Conservation (phyloP, 176 grass and related monocot species). For the Oryza punctata region DNA sequence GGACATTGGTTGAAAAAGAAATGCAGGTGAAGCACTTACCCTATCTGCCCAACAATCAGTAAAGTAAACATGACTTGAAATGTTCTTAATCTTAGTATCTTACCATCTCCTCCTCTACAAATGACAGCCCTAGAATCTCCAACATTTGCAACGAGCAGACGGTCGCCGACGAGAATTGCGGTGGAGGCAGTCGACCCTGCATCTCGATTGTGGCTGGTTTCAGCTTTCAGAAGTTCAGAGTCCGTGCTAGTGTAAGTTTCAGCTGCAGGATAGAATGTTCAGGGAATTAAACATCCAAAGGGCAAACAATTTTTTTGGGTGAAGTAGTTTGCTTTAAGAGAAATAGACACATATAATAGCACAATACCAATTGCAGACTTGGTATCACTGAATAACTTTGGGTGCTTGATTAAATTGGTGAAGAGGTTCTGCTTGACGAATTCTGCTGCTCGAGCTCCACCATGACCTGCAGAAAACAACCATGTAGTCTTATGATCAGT, state of each 20-base stretch:
- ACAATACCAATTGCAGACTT: constrained; percentile 78
- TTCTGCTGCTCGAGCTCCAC: constrained; percentile 83
- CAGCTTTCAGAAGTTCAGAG: constrained; percentile 75
- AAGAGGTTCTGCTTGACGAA: constrained; percentile 87
- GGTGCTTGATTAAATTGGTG: constrained; percentile 79
- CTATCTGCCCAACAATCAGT: not conserved
- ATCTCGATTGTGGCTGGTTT: constrained; percentile 64
- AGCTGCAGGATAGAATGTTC: constrained; percentile 41
- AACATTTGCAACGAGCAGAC: constrained; percentile 80
- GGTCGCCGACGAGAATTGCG: constrained; percentile 78
- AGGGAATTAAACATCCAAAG: not conserved
- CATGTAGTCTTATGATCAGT: not conserved
- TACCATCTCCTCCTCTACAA: constrained; percentile 82
- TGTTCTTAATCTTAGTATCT: constrained; percentile 49
- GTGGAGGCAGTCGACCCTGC: constrained; percentile 89
- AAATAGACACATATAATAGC: not conserved
- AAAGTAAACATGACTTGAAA: not conserved
- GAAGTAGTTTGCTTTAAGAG: not conserved
- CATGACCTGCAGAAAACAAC: constrained; percentile 59
- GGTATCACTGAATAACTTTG: constrained; percentile 82
- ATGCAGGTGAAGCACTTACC: not conserved
- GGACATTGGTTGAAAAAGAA: not conserved
- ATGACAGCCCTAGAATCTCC: constrained; percentile 91
- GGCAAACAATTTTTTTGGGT: not conserved
- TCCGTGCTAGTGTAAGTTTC: constrained; percentile 86